These are phyloP conservation scores for Aspergillus sp. DNA, from an alignment of 2,329 filamentous ascomycete genomes.

Conservation along the genomic window DNA sequence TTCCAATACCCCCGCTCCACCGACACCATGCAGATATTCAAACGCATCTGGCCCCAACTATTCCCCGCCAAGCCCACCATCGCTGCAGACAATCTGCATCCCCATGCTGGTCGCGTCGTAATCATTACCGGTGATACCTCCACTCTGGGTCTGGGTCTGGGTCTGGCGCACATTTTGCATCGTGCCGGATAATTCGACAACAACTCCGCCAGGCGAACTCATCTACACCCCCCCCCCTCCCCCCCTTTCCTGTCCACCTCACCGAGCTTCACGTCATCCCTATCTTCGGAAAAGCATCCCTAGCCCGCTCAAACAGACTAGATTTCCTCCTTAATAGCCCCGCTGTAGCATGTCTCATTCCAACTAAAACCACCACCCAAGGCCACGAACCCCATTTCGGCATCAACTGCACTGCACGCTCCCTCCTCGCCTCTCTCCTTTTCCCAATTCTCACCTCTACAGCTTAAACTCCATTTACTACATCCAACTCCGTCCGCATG, in stretches of 20 bases:
- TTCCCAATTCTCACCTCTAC: background rate
- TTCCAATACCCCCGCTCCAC: too few relatives aligned
- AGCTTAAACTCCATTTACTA: background rate
- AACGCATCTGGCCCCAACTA: background rate
- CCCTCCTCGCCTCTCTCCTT: background rate
- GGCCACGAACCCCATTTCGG: background rate
- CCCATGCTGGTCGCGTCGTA: background rate
- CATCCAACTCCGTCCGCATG: background rate
- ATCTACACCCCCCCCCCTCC: background rate
- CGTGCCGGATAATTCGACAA: background rate
- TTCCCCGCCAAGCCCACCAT: slow-evolving; percentile 5
- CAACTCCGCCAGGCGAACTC: background rate
- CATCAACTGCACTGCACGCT: background rate
- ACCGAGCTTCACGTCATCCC: background rate
- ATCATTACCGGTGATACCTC: slow-evolving; percentile 2
- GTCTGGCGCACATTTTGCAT: background rate
- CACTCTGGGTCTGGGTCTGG: background rate
- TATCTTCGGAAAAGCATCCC: background rate
- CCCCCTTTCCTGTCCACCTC: background rate
- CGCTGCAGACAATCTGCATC: background rate
- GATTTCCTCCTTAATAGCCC: background rate
- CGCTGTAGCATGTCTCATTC: background rate
- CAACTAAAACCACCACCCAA: background rate
- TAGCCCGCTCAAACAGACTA: background rate
- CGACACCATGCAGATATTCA: background rate